These are phyloP conservation scores for Saccharomycopsis selenospora DNA, from an alignment of 805 yeast species.

Conservation along the genomic window DNA sequence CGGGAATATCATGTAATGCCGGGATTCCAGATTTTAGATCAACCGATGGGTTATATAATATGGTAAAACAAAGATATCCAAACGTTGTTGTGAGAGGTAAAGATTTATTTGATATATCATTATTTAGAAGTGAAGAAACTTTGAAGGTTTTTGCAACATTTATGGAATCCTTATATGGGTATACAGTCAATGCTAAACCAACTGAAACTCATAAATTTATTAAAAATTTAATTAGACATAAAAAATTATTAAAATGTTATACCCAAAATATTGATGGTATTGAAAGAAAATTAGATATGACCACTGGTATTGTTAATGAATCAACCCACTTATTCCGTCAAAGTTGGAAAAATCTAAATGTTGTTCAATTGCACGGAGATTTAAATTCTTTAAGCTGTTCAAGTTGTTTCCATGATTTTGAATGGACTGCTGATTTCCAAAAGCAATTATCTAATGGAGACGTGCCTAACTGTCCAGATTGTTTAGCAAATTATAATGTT, in stretches of 20 bases:
- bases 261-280: slow-evolving; percentile 94
- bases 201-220: slow-evolving; percentile 82
- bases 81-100: slow-evolving; percentile 65
- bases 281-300: slow-evolving; percentile 59
- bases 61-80: slow-evolving; percentile 59
- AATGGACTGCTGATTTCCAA: slow-evolving; percentile 54
- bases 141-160: slow-evolving; percentile 75
- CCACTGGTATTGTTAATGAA: slow-evolving; percentile 42
- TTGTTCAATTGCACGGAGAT: slow-evolving; percentile 89
- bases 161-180: slow-evolving; percentile 71
- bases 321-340: slow-evolving; percentile 27
- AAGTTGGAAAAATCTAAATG: slow-evolving; percentile 60
- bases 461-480: slow-evolving; percentile 70
- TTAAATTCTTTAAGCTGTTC: slow-evolving; percentile 72
- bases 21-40: slow-evolving; percentile 96
- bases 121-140: slow-evolving; percentile 63
- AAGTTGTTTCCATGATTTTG: slow-evolving; percentile 47
- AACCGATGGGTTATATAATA: slow-evolving; percentile 70
- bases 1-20: slow-evolving; percentile 94
- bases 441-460: slow-evolving; percentile 48
- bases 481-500: slow-evolving; percentile 48
- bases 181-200: slow-evolving; percentile 61
- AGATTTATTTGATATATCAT: slow-evolving; percentile 81
- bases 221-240: slow-evolving; percentile 47
- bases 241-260: slow-evolving; percentile 73